A percentile compares a stretch with the other conserved stretches of the same genome.
These are phyloP conservation scores for Globisporangium rhizosaccharum DNA, from an alignment of 352 stramenopile species.

Conservation along the genomic window DNA sequence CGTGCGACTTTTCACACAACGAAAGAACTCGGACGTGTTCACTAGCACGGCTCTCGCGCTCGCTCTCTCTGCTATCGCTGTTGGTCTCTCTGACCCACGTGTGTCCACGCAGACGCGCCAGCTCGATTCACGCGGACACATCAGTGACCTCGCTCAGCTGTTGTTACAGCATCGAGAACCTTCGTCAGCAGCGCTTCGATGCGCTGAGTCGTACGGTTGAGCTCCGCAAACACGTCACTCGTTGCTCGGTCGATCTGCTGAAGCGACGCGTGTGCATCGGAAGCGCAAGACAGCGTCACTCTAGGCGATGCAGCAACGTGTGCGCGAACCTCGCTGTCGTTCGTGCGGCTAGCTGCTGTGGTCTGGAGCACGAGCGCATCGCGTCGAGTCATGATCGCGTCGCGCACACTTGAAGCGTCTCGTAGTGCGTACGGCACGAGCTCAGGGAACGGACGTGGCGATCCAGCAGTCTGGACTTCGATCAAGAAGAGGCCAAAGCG, in stretches of 20 bases:
- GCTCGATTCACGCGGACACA: no score
- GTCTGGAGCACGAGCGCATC: constrained; percentile 25
- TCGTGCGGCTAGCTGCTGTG: background rate
- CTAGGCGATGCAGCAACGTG: background rate
- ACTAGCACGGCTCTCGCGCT: no score
- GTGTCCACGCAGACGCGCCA: no score
- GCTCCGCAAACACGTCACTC: constrained; percentile 6
- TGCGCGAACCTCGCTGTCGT: background rate
- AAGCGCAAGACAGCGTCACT: background rate
- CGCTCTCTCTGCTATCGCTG: no score
- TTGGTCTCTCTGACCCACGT: no score
- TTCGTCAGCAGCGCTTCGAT: constrained; percentile 8
- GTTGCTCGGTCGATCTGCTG: no score
- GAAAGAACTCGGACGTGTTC: no score
- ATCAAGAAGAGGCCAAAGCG: constrained; percentile 24
- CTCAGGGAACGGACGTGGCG: constrained; percentile 19
- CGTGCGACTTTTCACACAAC: no score
- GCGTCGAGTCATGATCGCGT: constrained; percentile 34
- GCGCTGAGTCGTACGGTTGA: constrained; percentile 14
- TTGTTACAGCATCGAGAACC: no score
- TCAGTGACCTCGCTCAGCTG: no score
- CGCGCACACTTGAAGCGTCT: constrained; percentile 25
- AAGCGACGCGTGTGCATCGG: no score
- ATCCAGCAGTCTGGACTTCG: constrained; percentile 32
- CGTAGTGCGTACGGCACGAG: constrained; percentile 18